phyloP scores from a whole-genome alignment of 768 basidiomycete species.

The Cyclocybe cylindracea region DNA sequence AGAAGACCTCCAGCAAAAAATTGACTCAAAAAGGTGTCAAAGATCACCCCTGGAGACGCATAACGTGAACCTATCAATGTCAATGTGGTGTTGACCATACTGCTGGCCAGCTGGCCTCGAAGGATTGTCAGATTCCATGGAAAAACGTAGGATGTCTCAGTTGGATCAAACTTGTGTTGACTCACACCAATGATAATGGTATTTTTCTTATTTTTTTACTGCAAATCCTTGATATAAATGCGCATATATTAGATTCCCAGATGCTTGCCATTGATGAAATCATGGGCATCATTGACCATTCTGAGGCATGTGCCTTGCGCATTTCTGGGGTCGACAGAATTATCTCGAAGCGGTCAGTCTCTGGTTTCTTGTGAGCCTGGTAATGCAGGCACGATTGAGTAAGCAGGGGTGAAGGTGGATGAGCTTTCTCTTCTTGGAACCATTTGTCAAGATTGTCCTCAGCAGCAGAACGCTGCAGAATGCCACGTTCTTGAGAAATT shows the following conservation, averaged over 20 bases:
- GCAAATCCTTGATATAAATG: too few species aligned
- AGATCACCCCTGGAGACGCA: slow-evolving; percentile 1
- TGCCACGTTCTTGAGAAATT: slow-evolving; percentile 19
- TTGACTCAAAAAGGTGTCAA: not conserved
- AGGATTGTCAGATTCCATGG: slow-evolving; percentile 17
- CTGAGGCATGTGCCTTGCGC: slow-evolving; percentile 9
- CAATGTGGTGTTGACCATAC: slow-evolving; percentile 15
- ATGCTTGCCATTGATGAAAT: slow-evolving; percentile 19
- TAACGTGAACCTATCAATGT: slow-evolving; percentile 15
- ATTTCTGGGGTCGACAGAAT: slow-evolving; percentile 12
- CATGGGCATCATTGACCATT: slow-evolving; percentile 20
- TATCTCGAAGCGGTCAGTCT: slow-evolving; percentile 18
- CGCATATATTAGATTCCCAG: slow-evolving; percentile 5
- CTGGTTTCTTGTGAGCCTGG: slow-evolving; percentile 14
- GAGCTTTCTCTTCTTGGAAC: slow-evolving; percentile 9
- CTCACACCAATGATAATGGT: slow-evolving; percentile 7
- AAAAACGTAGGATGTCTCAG: slow-evolving; percentile 15
- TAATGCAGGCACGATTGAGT: slow-evolving; percentile 16
- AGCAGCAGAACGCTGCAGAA: slow-evolving; percentile 21
- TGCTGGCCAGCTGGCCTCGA: slow-evolving; percentile 10
- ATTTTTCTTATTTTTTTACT: not conserved
- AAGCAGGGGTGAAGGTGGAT: slow-evolving; percentile 17
- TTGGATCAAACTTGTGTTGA: slow-evolving; percentile 17
- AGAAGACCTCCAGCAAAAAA: slow-evolving; percentile 5
- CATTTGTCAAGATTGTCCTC: slow-evolving; percentile 26